Conservation (phyloP, 2,329 filamentous ascomycete genomes). For the Cytospora chrysosperma region DNA sequence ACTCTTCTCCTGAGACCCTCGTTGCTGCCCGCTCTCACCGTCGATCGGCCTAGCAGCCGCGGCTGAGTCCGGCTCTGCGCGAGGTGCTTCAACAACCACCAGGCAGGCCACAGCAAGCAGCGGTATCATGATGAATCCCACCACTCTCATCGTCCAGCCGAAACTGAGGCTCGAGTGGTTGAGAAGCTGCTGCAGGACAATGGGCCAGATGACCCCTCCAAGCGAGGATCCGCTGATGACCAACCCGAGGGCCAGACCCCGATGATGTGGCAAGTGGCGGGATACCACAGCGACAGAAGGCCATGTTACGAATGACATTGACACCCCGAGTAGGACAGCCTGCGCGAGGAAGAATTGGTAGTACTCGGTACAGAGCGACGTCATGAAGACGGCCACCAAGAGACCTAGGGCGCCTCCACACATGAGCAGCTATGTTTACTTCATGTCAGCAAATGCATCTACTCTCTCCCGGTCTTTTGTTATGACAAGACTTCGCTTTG, state of each 20-base stretch:
- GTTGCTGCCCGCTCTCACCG: conserved; percentile 40
- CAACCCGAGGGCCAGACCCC: conserved; percentile 48
- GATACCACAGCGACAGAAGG: not conserved
- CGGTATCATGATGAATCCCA: conserved; percentile 38
- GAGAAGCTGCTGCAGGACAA: conserved; percentile 54
- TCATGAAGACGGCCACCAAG: conserved; percentile 40
- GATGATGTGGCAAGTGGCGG: conserved; percentile 41
- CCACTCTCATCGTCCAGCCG: conserved; percentile 38
- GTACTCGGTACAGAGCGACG: conserved; percentile 44
- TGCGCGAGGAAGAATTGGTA: conserved; percentile 43
- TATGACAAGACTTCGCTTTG: too few relatives aligned
- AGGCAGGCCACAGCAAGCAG: conserved; percentile 33
- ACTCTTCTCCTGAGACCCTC: not conserved
- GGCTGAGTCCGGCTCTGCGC: conserved; percentile 27
- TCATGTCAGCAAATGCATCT: not conserved
- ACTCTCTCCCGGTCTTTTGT: not conserved
- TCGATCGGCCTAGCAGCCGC: conserved; percentile 33
- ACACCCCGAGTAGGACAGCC: conserved; percentile 34
- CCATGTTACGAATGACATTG: conserved; percentile 42
- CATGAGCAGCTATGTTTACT: conserved; percentile 13
- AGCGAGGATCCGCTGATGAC: conserved; percentile 48
- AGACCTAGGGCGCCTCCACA: conserved; percentile 19
- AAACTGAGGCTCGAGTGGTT: conserved; percentile 40
- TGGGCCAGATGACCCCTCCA: conserved; percentile 55
- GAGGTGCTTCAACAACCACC: conserved; percentile 29